A percentile compares a stretch with the other conserved stretches of the same genome.
phyloP scores from a whole-genome alignment of 306 rosid genomes.

The Glycine tomentella region DNA sequence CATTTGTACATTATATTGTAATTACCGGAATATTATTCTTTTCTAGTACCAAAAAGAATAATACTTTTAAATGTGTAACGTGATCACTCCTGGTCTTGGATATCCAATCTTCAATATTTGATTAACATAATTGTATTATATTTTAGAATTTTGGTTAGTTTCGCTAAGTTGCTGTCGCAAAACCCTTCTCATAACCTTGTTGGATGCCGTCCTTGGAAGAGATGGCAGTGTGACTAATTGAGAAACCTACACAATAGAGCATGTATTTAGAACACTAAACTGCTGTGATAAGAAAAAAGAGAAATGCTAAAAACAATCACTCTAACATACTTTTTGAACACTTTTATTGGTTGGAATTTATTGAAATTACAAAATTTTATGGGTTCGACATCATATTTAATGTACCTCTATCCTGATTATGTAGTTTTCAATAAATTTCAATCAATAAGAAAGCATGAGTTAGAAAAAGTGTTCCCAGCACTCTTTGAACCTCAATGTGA shows the following conservation, averaged over 20 bases:
- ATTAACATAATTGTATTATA: slow-evolving; percentile 40
- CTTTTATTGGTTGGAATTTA: neutral
- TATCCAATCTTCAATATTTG: neutral
- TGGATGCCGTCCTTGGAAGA: slow-evolving; percentile 93
- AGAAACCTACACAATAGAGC: slow-evolving; percentile 66
- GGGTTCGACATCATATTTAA: neutral
- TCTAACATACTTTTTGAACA: too few relatives aligned
- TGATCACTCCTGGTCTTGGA: too few relatives aligned
- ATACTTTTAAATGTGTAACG: neutral
- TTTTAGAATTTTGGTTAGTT: slow-evolving; percentile 61
- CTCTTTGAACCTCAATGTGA: too few relatives aligned
- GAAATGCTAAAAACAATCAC: too few relatives aligned
- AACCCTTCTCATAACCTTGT: slow-evolving; percentile 96
- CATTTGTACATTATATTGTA: neutral
- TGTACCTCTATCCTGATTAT: neutral
- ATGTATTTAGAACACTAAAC: slow-evolving; percentile 18
- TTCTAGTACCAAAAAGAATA: neutral
- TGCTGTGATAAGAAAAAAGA: neutral
- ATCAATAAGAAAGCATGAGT: neutral
- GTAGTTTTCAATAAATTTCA: neutral
- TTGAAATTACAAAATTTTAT: neutral
- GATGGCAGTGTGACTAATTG: slow-evolving; percentile 63
- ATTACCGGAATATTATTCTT: neutral
- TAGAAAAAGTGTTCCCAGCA: neutral
- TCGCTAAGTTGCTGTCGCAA: slow-evolving; percentile 70